phyloP scores from a whole-genome alignment of 2,329 filamentous ascomycete genomes.

The Lasiodiplodia theobromae region DNA sequence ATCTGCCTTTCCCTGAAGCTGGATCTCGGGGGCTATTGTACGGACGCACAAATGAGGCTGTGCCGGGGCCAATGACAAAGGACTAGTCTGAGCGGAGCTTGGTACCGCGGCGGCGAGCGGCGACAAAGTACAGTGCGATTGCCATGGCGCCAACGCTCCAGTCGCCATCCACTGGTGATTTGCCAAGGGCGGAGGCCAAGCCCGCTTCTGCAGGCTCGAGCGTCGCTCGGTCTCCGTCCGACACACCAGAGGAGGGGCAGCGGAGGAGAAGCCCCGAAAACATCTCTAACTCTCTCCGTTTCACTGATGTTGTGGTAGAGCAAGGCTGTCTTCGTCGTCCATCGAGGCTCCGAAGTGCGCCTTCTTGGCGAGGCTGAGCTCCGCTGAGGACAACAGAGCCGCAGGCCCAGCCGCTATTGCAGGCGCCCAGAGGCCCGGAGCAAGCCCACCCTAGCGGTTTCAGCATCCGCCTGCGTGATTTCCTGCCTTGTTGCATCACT shows the following conservation, averaged over 20 bases:
- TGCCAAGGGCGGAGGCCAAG: conserved; percentile 27
- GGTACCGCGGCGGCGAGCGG: background rate
- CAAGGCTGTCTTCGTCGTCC: conserved; percentile 1
- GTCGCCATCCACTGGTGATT: background rate
- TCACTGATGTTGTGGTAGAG: background rate
- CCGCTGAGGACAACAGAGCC: background rate
- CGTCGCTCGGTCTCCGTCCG: conserved; percentile 3
- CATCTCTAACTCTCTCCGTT: background rate
- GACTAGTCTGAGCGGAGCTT: background rate
- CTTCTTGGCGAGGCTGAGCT: conserved; percentile 12
- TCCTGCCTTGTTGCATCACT: background rate
- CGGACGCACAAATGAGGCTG: background rate
- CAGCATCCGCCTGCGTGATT: conserved; percentile 5
- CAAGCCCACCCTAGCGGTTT: background rate
- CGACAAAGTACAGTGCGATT: background rate
- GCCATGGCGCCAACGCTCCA: conserved; percentile 9
- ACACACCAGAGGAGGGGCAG: background rate
- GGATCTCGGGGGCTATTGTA: conserved; percentile 6
- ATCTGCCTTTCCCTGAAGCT: background rate
- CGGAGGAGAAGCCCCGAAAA: background rate
- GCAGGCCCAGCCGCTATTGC: conserved; percentile 2
- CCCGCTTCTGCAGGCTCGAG: conserved; percentile 12
- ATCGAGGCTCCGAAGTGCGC: background rate
- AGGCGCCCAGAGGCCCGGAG: background rate
- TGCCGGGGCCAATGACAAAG: background rate